These are phyloP conservation scores for Anaeromyces robustus DNA, from an alignment of 192 early-diverging fungal genomes.

Conservation along the genomic window DNA sequence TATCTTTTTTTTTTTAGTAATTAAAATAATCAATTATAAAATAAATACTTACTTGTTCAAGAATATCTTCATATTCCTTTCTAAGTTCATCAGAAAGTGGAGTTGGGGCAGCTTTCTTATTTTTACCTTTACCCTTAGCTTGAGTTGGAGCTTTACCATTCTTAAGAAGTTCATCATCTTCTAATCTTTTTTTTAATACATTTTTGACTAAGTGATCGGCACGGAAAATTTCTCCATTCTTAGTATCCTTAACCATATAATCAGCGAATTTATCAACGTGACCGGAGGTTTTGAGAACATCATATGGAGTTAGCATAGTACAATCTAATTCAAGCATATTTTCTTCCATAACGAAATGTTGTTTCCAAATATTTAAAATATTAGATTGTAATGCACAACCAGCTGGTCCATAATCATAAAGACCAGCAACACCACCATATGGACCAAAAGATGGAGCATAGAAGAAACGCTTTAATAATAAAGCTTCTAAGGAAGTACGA, in stretches of 20 bases:
- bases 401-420: constrained; percentile 95
- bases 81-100: constrained; percentile 41
- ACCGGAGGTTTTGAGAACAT: constrained; percentile 93
- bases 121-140: constrained; percentile 12
- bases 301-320: constrained; percentile 89
- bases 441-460: constrained; percentile 85
- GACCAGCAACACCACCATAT: constrained; percentile 91
- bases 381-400: constrained; percentile 86
- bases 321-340: constrained; percentile 99
- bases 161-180: constrained; percentile 47
- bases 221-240: constrained; percentile 86
- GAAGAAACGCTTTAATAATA: constrained; percentile 90
- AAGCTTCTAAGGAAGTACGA: constrained; percentile 42
- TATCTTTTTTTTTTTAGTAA: not conserved
- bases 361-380: constrained; percentile 74
- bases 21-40: not conserved
- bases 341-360: constrained; percentile 97
- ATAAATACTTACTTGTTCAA: constrained; percentile 50
- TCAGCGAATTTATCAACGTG: constrained; percentile 98
- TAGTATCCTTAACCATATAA: constrained; percentile 91
- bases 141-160: constrained; percentile 5
- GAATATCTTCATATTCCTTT: constrained; percentile 62
- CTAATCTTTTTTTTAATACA: constrained; percentile 78
- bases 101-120: constrained; percentile 20
- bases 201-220: constrained; percentile 94